Evolutionary conservation across 2,329 filamentous ascomycete species (phyloP), one percentile per base, ranked within the genome.

Genomic region (Ampelomyces quisqualis): DNA sequence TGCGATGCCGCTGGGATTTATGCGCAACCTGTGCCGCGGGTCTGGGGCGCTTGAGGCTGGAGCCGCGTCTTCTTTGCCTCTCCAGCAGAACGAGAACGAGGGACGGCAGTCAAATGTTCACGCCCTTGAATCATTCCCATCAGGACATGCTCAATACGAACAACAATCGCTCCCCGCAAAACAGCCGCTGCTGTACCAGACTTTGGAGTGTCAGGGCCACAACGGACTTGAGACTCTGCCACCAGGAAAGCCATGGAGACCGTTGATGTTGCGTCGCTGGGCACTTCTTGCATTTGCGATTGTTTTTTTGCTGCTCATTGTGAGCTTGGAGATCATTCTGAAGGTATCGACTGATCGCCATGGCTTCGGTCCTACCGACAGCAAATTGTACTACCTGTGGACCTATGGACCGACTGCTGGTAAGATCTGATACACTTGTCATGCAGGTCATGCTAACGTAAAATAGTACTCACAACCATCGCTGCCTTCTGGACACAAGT

Each of bases 351-450:
- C 23, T 8, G 30, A 20, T n/a, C 18, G 37, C 9, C 7, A 34
- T 13, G 40, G 40, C 8, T 43, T 43, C 24, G 40, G 34, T 13
- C 34, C 28, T 2, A 34, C 29, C 6, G 30, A 38, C 4, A 28
- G 29, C 5, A 20, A 39, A 11, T 11, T 39, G 6, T 37, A 45
- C 14, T 45, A 45, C 21, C 19, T 45, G 6, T 45, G 38, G 38
- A 45, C 43, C 13, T 48, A 48, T 18, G 37, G 45, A 9, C 45
- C 45, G 2, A 44, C 40, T 18, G 44, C 40, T 8, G 37, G 44
- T 47, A 26, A 10, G 22, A n/a, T 14, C 5, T 14, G 3, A 15
- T 26, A 7, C 10, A 17, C 21, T 14, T 2, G 9, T 19, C 10
- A 7, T 4, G 22, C 19, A 9, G 13, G 19, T 5, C 9, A 14